These are phyloP conservation scores for Fraxinus sp. DNA, from an alignment of 305 asterid genomes.

Conservation along the genomic window DNA sequence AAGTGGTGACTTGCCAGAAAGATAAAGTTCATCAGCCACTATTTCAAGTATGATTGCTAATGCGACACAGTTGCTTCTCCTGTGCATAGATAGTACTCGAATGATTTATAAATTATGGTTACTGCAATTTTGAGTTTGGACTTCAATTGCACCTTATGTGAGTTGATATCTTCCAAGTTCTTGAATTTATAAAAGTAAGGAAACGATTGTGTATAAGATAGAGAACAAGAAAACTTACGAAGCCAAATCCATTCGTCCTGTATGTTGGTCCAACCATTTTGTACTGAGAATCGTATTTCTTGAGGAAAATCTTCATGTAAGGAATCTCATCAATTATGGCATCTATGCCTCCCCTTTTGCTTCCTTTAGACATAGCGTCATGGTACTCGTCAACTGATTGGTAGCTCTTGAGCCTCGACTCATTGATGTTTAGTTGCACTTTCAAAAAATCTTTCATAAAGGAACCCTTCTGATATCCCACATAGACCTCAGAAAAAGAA, in stretches of 20 bases:
- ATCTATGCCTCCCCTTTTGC: constrained; percentile 55
- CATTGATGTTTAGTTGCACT: constrained; percentile 21
- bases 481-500: constrained; percentile 27
- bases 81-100: not conserved
- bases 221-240: constrained; percentile 39
- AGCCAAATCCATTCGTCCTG: constrained; percentile 56
- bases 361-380: constrained; percentile 45
- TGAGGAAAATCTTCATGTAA: constrained; percentile 53
- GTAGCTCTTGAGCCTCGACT: constrained; percentile 39
- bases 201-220: too few species aligned
- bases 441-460: constrained; percentile 37
- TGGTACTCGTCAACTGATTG: constrained; percentile 39
- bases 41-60: not conserved
- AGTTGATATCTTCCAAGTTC: not conserved
- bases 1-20: not conserved
- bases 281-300: constrained; percentile 39
- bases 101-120: not conserved
- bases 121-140: not conserved
- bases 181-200: too few species aligned
- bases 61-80: not conserved
- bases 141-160: not conserved
- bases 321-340: constrained; percentile 64
- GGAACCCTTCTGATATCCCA: constrained; percentile 44
- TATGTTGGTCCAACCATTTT: constrained; percentile 56
- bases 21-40: not conserved